These are phyloP conservation scores for Bipolaris victoriae DNA, from an alignment of 2,329 filamentous ascomycete genomes.

Conservation along the genomic window DNA sequence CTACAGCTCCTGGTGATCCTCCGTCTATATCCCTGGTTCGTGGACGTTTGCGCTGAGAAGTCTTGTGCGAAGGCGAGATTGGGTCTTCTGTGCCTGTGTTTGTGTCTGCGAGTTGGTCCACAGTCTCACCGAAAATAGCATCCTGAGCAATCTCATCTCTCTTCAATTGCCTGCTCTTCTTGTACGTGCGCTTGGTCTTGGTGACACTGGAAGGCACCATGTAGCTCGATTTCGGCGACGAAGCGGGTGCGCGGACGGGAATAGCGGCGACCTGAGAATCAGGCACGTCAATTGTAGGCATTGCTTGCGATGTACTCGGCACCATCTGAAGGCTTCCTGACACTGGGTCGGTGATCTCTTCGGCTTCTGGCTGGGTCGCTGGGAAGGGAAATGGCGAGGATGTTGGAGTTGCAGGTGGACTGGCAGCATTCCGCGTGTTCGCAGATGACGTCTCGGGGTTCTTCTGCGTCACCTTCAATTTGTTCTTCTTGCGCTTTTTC, in stretches of 20 bases:
- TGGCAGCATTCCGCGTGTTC: background rate
- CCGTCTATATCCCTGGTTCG: background rate
- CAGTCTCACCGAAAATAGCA: background rate
- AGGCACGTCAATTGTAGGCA: conserved; percentile 19
- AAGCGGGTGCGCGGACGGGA: background rate
- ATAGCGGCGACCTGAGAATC: conserved; percentile 15
- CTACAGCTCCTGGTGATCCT: background rate
- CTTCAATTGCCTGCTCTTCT: conserved; percentile 5
- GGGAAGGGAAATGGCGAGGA: conserved; percentile 17
- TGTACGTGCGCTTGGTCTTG: conserved; percentile 13
- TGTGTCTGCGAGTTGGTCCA: background rate
- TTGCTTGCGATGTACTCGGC: background rate
- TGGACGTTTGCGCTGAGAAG: background rate
- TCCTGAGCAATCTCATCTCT: background rate
- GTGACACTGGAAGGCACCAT: conserved; percentile 14
- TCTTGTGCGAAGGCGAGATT: background rate
- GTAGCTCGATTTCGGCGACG: conserved; percentile 13
- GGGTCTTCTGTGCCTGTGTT: background rate
- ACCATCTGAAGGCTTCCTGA: background rate
- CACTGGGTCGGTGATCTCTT: background rate
- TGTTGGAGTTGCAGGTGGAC: background rate
- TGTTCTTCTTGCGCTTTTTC: conserved; percentile 7
- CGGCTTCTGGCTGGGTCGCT: conserved; percentile 3
- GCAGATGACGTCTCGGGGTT: background rate
- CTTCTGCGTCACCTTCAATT: background rate